Base-by-base conservation (phyloP, 192 early-diverging fungal genomes). In the Geranomyces michiganensis region DNA sequence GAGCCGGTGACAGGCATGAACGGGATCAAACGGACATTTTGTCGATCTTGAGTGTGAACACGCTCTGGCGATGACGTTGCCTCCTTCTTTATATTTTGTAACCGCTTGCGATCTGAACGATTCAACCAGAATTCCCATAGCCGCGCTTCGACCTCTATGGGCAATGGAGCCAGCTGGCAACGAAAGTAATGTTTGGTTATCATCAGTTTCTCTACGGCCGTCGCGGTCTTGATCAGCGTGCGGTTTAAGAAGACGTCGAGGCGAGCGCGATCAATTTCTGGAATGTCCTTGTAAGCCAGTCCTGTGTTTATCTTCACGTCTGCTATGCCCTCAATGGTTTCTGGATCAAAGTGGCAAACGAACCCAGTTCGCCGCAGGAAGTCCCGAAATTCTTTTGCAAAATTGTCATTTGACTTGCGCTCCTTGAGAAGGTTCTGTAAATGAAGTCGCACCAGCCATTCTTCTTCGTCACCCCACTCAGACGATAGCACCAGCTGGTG, bases 401-500 rank as follows among this genome's bases (percentile, higher is more conserved):
- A 62, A n/a, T 62, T 62, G 22, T 36, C 27, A 21, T 32, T 62
- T n/a, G 59, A 62, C 33, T 62, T 29, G 9, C 33, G 29, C 31
- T 62, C 59, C 33, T 62, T 26, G 8, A 62, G 59, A 30, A 12
- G 8, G 33, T 62, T 62, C 19, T 62, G 59, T 62, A 62, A 36
- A 19, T 62, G 59, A 62, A 62, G 27, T 29, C 59, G 59, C 21
- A 62, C 31, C 22, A 62, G 27, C 33, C 59, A 62, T 62, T 62
- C 59, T 30, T 62, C 19, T 62, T 62, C 59, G 27, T 62, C 59
- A 32, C 59, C 59, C 59, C 59, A 62, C 33, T 62, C 59, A 36
- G 33, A 29, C 2, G 19, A 32, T 3, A 32, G 27, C 8, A 5
- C 27, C 27, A 62, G 59, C 19, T 62, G 59, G 33, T 62, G 59